Conservation (phyloP, 257 asterid species). For the Solanum lignicaule region DNA sequence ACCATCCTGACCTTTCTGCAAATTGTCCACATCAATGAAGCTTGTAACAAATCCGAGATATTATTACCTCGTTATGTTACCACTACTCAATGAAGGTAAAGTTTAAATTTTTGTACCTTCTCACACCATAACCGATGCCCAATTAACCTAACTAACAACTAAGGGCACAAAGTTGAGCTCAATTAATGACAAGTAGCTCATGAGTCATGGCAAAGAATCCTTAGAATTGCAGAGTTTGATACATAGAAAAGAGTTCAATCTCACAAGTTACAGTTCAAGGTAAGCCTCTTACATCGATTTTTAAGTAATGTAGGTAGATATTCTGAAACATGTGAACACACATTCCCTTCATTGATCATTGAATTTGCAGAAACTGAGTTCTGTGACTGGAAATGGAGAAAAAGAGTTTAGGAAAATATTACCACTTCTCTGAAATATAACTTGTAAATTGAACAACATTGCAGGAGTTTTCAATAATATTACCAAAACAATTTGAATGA, state of each 20-base stretch:
- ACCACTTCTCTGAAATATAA: background rate
- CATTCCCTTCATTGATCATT: slow-evolving; percentile 11
- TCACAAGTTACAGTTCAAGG: background rate
- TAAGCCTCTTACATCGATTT: slow-evolving; percentile 35
- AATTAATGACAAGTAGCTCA: background rate
- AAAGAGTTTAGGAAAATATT: background rate
- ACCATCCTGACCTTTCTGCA: background rate
- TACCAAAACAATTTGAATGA: slow-evolving; percentile 36
- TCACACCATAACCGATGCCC: background rate
- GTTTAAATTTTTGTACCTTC: background rate
- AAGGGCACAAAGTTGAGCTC: background rate
- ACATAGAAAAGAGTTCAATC: background rate
- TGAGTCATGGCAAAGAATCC: background rate
- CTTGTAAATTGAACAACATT: background rate
- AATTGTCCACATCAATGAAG: background rate
- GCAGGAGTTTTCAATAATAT: background rate
- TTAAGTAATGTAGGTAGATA: slow-evolving; percentile 24
- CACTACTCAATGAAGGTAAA: background rate
- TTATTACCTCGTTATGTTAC: background rate
- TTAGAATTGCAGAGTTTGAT: background rate
- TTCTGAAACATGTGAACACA: slow-evolving; percentile 17
- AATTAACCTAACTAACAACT: background rate
- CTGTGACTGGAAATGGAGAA: slow-evolving; percentile 14
- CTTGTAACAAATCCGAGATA: background rate
- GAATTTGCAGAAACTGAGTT: slow-evolving; percentile 19